Evolutionary conservation across 352 stramenopile species (phyloP).

Genomic region (Globisporangium alternatum): DNA sequence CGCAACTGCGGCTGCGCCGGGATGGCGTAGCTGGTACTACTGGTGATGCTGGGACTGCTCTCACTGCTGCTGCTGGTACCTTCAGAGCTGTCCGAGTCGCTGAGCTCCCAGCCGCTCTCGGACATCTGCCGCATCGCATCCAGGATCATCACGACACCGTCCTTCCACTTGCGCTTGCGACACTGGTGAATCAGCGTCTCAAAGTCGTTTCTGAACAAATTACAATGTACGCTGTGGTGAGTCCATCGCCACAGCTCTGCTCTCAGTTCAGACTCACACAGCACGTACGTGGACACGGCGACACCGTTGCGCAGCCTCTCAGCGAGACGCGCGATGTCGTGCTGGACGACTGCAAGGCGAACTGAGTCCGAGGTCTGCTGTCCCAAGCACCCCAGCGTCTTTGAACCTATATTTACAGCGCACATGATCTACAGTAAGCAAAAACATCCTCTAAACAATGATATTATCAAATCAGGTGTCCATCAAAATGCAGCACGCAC

Average conservation of each 20-base stretch:
- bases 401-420: slow-evolving; percentile 9
- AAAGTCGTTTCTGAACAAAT: slow-evolving; percentile 61
- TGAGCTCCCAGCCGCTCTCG: slow-evolving; percentile 36
- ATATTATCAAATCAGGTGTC: too few relatives aligned
- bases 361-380: slow-evolving; percentile 66
- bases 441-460: neutral
- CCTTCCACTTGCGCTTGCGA: slow-evolving; percentile 80
- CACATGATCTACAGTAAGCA: neutral
- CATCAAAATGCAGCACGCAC: neutral
- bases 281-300: slow-evolving; percentile 50
- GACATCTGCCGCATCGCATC: slow-evolving; percentile 51
- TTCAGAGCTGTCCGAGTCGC: neutral
- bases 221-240: neutral
- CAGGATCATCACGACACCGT: slow-evolving; percentile 59
- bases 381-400: slow-evolving; percentile 54
- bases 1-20: slow-evolving; percentile 50
- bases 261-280: neutral
- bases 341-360: slow-evolving; percentile 59
- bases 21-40: slow-evolving; percentile 14
- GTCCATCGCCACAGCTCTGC: neutral
- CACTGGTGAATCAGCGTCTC: slow-evolving; percentile 82
- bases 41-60: neutral
- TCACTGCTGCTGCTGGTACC: slow-evolving; percentile 9
- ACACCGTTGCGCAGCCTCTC: slow-evolving; percentile 39
- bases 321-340: slow-evolving; percentile 64